Percentiles rank a stretch among this genome's conserved stretches.
Evolutionary conservation across 371 early-diverging fungal species (phyloP).

Genomic region (Rhizomucor pusillus): DNA sequence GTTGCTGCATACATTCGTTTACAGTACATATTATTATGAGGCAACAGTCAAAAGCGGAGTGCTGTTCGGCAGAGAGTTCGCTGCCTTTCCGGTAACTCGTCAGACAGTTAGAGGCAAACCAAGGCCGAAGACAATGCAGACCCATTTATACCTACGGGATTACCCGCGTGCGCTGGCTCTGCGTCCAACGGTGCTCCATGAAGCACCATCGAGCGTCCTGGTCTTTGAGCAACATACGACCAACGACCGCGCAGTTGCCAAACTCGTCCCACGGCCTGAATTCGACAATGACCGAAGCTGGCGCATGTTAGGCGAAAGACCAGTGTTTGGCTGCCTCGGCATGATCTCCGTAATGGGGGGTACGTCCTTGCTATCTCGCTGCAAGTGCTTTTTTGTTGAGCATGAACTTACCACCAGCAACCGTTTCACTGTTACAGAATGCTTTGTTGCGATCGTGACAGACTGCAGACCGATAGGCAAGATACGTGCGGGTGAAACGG

Average conservation of each 20-base stretch:
- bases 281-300: slow-evolving; percentile 46
- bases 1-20: no score
- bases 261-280: slow-evolving; percentile 41
- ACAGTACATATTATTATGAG: no score
- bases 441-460: slow-evolving; percentile 72
- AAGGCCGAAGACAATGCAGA: slow-evolving; percentile 29
- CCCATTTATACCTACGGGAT: slow-evolving; percentile 45
- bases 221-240: slow-evolving; percentile 37
- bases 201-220: slow-evolving; percentile 44
- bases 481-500: slow-evolving; percentile 58
- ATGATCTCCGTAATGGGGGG: slow-evolving; percentile 64
- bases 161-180: slow-evolving; percentile 49
- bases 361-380: slow-evolving; percentile 15
- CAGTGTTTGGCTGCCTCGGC: slow-evolving; percentile 74
- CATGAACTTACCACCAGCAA: neutral
- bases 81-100: neutral
- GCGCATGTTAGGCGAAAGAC: slow-evolving; percentile 50
- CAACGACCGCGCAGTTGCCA: slow-evolving; percentile 38
- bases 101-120: neutral
- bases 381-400: slow-evolving; percentile 1
- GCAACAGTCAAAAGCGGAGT: no score
- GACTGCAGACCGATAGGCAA: slow-evolving; percentile 61
- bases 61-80: no score
- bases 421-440: slow-evolving; percentile 38
- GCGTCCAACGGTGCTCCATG: slow-evolving; percentile 47